Conservation (phyloP, 176 grass and related monocot species). For the Poa pratensis region DNA sequence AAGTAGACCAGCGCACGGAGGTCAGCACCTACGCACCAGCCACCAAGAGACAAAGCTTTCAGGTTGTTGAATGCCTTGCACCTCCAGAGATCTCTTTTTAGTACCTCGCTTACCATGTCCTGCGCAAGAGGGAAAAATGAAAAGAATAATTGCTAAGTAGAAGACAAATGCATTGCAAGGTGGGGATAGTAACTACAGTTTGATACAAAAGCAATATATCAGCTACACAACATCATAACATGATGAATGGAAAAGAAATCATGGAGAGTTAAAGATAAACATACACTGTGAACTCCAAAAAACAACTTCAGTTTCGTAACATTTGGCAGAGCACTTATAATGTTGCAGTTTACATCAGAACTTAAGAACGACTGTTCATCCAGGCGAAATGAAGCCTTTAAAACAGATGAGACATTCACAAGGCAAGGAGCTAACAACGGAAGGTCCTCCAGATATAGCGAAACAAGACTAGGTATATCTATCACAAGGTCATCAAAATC, state of each 20-base stretch:
- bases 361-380: background rate
- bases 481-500: constrained; percentile 30
- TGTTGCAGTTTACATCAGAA: background rate
- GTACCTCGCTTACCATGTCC: background rate
- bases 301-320: background rate
- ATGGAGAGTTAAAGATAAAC: background rate
- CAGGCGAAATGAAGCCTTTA: background rate
- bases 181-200: background rate
- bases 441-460: constrained; percentile 10
- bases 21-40: background rate
- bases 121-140: background rate
- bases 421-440: background rate
- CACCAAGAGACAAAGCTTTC: background rate
- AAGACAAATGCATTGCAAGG: background rate
- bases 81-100: constrained; percentile 13
- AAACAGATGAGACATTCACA: constrained; percentile 23
- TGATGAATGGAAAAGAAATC: background rate
- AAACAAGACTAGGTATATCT: constrained; percentile 32
- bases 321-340: constrained; percentile 20
- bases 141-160: background rate
- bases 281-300: background rate
- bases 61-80: background rate
- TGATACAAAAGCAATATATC: background rate
- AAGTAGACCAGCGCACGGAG: background rate
- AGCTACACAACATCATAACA: background rate